Base-by-base conservation (phyloP, 2,329 filamentous ascomycete species). In the Ophiostoma quercus region DNA sequence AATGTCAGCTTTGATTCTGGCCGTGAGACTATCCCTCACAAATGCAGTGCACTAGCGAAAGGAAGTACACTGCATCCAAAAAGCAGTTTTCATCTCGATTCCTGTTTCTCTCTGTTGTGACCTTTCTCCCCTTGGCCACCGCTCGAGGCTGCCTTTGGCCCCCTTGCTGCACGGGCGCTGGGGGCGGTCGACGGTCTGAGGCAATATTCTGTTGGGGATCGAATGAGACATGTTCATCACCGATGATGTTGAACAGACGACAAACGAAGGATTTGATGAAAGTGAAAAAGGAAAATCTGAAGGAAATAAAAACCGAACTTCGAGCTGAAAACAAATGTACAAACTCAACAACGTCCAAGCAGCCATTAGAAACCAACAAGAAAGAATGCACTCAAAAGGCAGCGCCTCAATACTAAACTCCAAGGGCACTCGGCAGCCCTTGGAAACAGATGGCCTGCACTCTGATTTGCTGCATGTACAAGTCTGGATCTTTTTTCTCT, bases 11-110 rank as follows among this genome's bases (percentile, higher is more conserved):
- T n/a, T 57, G 9, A 14, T 12, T 62, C 11, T 34, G 7, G 9
- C 57, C 12, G 25, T 62, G 57, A 32, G 57, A 62, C 57, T 4
- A 57, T 62, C 5, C 25, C 14, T 62, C 25, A 32, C 25, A 19
- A 16, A 19, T 32, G 57, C 11, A 57, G 51, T 57, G n/a, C 12
- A 62, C 25, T 32, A 32, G 22, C 57, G 57, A 62, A 34, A 57
- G 32, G 57, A 62, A 62, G 57, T 62, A 62, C 25, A n/a, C 57
- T 62, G 57, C 57, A 62, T 62, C 57, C 8, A 29, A 16, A 57
- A 32, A 60, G 54, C 22, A 34, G 67, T 47, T 47, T n/a, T 16
- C 6, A 29, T 34, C 34, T 57, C 65, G 41, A 32, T 34, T 8
- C 34, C 34, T 34, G 8, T 32, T 62, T 32, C 57, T 34, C 25